Conservation (phyloP, 2,329 filamentous ascomycete species). For the Falciphora oryzae region DNA sequence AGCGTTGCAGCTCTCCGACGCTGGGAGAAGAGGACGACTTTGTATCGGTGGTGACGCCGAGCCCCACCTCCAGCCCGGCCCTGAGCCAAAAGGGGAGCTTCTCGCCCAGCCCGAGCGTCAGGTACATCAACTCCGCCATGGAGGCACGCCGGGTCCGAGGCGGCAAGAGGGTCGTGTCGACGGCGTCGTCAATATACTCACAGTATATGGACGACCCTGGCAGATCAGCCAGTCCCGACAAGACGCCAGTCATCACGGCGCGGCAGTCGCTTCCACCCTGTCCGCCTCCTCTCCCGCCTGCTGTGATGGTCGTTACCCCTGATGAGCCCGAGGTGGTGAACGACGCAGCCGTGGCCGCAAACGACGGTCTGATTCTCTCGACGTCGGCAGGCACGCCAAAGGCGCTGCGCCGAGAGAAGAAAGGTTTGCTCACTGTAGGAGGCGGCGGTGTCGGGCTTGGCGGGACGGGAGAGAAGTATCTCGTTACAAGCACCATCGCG, state of each 20-base stretch:
- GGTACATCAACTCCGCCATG: constrained; percentile 4
- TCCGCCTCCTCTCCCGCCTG: neutral
- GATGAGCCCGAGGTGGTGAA: neutral
- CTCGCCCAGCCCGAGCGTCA: neutral
- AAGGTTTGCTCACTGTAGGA: neutral
- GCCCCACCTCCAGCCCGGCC: constrained; percentile 8
- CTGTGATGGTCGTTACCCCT: neutral
- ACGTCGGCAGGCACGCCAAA: neutral
- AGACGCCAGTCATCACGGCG: neutral
- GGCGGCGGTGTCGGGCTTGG: neutral
- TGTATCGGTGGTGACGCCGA: constrained; percentile 1
- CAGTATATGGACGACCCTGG: constrained; percentile 6
- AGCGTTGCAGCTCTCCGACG: constrained; percentile 10
- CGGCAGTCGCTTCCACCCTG: neutral
- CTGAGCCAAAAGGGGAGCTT: neutral
- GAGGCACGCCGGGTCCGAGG: constrained; percentile 8
- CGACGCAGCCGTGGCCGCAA: neutral
- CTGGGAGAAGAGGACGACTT: constrained; percentile 9
- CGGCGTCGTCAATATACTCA: constrained; percentile 9
- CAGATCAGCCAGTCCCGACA: neutral
- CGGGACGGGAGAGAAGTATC: constrained; percentile 1
- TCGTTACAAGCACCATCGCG: constrained; percentile 38
- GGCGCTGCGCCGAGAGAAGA: neutral
- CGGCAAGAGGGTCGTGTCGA: constrained; percentile 7
- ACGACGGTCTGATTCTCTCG: neutral